Evolutionary conservation across 2,329 filamentous ascomycete genomes (phyloP).

Genomic region (Pyrenochaeta sp.): DNA sequence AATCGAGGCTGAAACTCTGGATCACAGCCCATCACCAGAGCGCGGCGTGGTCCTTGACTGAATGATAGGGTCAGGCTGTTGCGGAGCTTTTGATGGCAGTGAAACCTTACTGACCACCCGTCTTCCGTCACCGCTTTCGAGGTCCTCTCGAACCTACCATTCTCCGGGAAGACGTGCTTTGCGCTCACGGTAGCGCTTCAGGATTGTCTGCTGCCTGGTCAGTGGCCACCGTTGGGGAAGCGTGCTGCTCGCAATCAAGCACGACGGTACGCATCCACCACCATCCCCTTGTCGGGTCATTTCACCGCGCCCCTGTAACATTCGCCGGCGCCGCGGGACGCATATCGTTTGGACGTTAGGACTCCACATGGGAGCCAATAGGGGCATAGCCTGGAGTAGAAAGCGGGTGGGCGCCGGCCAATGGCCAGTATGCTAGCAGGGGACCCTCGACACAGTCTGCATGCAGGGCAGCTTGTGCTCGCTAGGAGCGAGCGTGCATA

Average conservation of each 20-base stretch:
- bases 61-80: constrained; percentile 19
- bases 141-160: constrained; percentile 9
- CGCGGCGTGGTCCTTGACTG: constrained; percentile 15
- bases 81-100: constrained; percentile 7
- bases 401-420: constrained; percentile 18
- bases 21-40: constrained; percentile 23
- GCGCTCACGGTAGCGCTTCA: constrained; percentile 17
- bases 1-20: constrained; percentile 38
- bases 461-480: constrained; percentile 43
- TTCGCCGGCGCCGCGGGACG: constrained; percentile 31
- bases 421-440: constrained; percentile 16
- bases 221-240: constrained; percentile 19
- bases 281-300: constrained; percentile 31
- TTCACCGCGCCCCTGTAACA: constrained; percentile 31
- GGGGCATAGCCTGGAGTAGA: constrained; percentile 5
- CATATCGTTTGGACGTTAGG: constrained; percentile 25
- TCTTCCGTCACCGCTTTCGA: constrained; percentile 10
- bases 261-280: constrained; percentile 6
- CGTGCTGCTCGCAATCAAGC: constrained; percentile 15
- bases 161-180: constrained; percentile 7
- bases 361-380: constrained; percentile 30
- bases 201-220: too few species aligned
- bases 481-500: constrained; percentile 39
- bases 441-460: constrained; percentile 26
- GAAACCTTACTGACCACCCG: constrained; percentile 23